phyloP scores from a whole-genome alignment of 345 rosid genomes.

The Reutealis trisperma region DNA sequence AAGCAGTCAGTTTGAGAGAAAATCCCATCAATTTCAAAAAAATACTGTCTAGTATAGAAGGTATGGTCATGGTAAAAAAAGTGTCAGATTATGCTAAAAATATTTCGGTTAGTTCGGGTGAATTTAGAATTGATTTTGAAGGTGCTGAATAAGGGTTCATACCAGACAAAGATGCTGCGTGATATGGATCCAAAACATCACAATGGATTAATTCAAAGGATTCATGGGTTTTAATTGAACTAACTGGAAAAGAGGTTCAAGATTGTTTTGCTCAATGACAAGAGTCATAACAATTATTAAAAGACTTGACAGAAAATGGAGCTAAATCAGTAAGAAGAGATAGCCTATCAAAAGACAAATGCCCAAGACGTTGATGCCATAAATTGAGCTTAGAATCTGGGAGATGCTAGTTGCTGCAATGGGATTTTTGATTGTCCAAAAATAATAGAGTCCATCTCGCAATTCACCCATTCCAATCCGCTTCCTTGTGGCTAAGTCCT shows the following conservation, averaged over 20 bases:
- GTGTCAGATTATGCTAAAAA: too few relatives aligned
- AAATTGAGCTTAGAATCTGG: neutral
- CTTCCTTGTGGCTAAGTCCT: too few relatives aligned
- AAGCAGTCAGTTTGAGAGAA: too few relatives aligned
- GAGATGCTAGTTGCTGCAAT: neutral
- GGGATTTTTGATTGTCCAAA: neutral
- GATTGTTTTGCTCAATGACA: neutral
- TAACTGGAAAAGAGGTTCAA: neutral
- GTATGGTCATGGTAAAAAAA: too few relatives aligned
- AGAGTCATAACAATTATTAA: neutral
- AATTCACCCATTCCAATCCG: too few relatives aligned
- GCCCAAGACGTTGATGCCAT: neutral
- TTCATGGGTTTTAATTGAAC: neutral
- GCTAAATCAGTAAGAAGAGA: neutral
- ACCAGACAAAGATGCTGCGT: too few relatives aligned
- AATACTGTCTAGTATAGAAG: too few relatives aligned
- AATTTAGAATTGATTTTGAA: too few relatives aligned
- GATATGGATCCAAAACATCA: neutral
- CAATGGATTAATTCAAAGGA: neutral
- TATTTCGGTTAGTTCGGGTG: too few relatives aligned
- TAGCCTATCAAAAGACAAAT: neutral
- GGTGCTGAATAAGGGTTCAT: too few relatives aligned
- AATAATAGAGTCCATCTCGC: too few relatives aligned
- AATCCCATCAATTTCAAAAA: too few relatives aligned
- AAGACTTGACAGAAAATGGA: neutral